These are phyloP conservation scores for Porcisia deanei DNA, from an alignment of 208 protist genomes.

Conservation along the genomic window DNA sequence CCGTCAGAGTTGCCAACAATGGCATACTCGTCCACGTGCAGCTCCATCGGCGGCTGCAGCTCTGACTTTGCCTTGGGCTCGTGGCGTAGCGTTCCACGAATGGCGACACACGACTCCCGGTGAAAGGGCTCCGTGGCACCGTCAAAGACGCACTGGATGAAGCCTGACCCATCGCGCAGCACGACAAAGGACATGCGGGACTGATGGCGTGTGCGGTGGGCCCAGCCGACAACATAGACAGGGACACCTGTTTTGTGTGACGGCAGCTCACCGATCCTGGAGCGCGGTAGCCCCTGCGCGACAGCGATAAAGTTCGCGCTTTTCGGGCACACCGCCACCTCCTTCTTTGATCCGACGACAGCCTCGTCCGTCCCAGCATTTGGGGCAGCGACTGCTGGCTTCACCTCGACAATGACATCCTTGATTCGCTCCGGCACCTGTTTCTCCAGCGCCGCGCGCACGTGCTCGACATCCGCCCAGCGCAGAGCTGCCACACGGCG, in stretches of 20 bases:
- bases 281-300: constrained; percentile 42
- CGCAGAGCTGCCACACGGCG: constrained; percentile 63
- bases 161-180: constrained; percentile 96
- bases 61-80: constrained; percentile 87
- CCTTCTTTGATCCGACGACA: constrained; percentile 32
- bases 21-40: constrained; percentile 89
- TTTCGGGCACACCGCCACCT: constrained; percentile 49
- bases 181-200: constrained; percentile 96
- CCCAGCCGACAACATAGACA: constrained; percentile 95
- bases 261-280: constrained; percentile 54
- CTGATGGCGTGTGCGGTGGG: constrained; percentile 94
- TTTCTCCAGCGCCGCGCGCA: constrained; percentile 65
- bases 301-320: constrained; percentile 58
- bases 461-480: constrained; percentile 72
- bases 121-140: constrained; percentile 74
- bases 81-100: constrained; percentile 69
- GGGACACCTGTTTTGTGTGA: constrained; percentile 45
- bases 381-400: constrained; percentile 13
- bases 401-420: constrained; percentile 37
- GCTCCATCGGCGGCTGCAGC: constrained; percentile 80
- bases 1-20: constrained; percentile 85
- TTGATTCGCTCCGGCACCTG: constrained; percentile 68
- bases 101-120: constrained; percentile 85
- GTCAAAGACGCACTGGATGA: constrained; percentile 95
- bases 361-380: constrained; percentile 10